These are phyloP conservation scores for Aureobasidium mangrovei DNA, from an alignment of 2,329 filamentous ascomycete species.

Conservation along the genomic window DNA sequence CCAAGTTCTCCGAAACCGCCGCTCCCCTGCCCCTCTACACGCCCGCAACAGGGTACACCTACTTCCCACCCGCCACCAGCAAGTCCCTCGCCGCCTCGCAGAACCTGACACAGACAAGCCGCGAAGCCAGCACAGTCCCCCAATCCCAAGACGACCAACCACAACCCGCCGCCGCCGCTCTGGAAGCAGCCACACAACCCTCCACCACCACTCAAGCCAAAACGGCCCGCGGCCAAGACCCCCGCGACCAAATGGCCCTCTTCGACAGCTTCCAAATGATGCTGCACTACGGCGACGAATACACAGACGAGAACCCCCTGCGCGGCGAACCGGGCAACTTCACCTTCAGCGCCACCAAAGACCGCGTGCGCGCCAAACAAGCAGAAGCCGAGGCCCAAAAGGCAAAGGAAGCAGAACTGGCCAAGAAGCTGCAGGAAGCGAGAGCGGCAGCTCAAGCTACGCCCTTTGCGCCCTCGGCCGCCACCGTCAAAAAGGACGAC, in stretches of 20 bases:
- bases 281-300: slow-evolving; percentile 49
- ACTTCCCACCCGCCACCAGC: slow-evolving; percentile 35
- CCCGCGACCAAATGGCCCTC: slow-evolving; percentile 37
- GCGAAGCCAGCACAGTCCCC: slow-evolving; percentile 37
- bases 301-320: slow-evolving; percentile 55
- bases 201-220: background rate
- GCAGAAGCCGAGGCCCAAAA: slow-evolving; percentile 26
- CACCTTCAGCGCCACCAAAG: slow-evolving; percentile 42
- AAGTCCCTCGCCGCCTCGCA: slow-evolving; percentile 28
- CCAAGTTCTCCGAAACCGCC: slow-evolving; percentile 46
- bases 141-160: background rate
- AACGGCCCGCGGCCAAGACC: background rate
- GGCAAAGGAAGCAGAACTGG: slow-evolving; percentile 24
- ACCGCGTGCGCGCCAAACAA: slow-evolving; percentile 35
- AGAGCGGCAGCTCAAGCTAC: slow-evolving; percentile 27
- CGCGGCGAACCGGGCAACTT: slow-evolving; percentile 56
- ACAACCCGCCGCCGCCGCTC: background rate
- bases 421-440: slow-evolving; percentile 18
- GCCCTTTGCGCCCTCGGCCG: background rate
- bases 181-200: slow-evolving; percentile 5
- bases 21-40: slow-evolving; percentile 48
- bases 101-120: slow-evolving; percentile 31
- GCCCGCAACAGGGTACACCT: slow-evolving; percentile 52
- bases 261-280: slow-evolving; percentile 28
- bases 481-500: background rate